Evolutionary conservation across 2,329 filamentous ascomycete genomes (phyloP), one percentile per base, ranked within the genome.

Genomic region (Exophiala mesophila): DNA sequence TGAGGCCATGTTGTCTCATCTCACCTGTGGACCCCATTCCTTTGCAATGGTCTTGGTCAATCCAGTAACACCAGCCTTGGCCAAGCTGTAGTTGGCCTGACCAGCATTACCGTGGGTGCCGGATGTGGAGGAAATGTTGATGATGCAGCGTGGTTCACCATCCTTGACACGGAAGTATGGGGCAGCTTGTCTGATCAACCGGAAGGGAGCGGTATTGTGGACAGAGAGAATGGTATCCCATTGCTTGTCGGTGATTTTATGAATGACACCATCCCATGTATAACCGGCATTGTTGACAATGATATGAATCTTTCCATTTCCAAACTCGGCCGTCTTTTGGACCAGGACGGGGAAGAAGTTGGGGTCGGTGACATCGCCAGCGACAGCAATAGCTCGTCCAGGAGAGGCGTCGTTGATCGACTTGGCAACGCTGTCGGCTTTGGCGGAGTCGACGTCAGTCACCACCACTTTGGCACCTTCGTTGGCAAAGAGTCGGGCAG

Each of bases 281-380:
- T 87, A 94, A 30, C 87, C 88, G 1, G 88, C 88, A 62, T 94
- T 94, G 67, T 94, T 94, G 46, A 94, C 85, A 43, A 94, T 83
- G 61, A 92, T 84, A 64, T 94, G 84, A 50, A 95, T 88, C 72
- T 94, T 94, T 58, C 87, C 88, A 52, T 76, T 71, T 45, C 88
- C 88, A 59, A 94, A 94, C 35, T 82, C 82, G 1, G 85, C 88
- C 0, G 87, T 76, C 58, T 80, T 78, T 59, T 80, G 72, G 18
- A 94, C 79, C n/a, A 94, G 76, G 7, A 72, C 68, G 47, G 78
- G 73, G 59, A 89, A 74, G 64, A 92, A 90, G 15, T 71, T 67
- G 34, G 78, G 70, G 59, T 86, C 75, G 16, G 88, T 74, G 59
- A 94, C 77, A 59, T 94, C 87, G 46, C 88, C 88, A 0, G 80